Base-by-base conservation (phyloP, 129 eudicot genomes). In the Tanacetum coccineum region DNA sequence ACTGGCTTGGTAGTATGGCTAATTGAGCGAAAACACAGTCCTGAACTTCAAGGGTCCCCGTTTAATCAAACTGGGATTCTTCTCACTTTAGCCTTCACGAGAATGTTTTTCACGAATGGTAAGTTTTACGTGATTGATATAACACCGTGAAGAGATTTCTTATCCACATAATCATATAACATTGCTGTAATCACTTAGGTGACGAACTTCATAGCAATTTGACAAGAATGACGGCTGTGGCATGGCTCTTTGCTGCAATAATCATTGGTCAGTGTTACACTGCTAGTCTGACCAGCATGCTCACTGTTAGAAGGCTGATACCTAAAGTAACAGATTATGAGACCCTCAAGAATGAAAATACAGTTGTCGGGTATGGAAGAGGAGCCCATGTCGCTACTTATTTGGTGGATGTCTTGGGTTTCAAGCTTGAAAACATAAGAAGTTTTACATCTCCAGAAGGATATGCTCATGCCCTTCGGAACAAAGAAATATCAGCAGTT, bases 241-340 rank as follows among this genome's bases (percentile, higher is more conserved):
- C 74, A 3, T 86, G 93, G 93, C 62, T 86, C 7, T 74, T 86
- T 26, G 82, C 75, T 63, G 85, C 83, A 13, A 50, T 78, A 25
- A 67, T 86, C 69, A 61, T 86, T 13, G 80, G 83, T 4, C 84
- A 77, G 28, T 82, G 85, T 47, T 86, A 86, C 45, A 86, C 93
- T 3, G 93, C 88, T 0, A 86, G 85, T 68, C 80, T 86, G 18
- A 55, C 86, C 18, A 76, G 83, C 56, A 74, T 86, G 85, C 86
- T 86, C 52, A 86, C 93, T 8, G 77, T 78, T 46, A 59, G 72
- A 63, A 66, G 68, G 46, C 71, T 86, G 13, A 67, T 64, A 64
- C 86, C 88, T n/a, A 69, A 25, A 26, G 66, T 79, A 13, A 20
- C 78, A 11, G 62, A 72, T n/a, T 22, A 77, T 36, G 81, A 80